phyloP scores from a whole-genome alignment of 169 alveolate genomes.

The Perkinsus chesapeaki region DNA sequence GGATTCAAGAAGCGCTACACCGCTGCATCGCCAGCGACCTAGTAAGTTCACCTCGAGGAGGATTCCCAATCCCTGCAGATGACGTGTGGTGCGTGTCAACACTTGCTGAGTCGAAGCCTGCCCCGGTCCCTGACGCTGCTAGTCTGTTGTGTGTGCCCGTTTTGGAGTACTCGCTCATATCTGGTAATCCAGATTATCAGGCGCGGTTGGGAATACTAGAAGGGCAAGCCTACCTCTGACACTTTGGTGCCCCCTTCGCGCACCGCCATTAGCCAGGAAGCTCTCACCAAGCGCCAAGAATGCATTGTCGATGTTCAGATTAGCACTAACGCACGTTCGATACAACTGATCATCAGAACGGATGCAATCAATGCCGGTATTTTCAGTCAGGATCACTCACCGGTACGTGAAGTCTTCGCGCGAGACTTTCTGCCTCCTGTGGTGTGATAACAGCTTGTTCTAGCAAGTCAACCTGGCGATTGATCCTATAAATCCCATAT shows the following conservation, averaged over 20 bases:
- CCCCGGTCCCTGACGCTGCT: not conserved
- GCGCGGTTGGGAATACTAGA: not conserved
- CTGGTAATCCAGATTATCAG: not conserved
- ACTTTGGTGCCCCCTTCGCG: not conserved
- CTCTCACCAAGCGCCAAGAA: not conserved
- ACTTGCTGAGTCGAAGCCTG: not conserved
- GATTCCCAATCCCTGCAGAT: not conserved
- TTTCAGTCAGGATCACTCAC: not conserved
- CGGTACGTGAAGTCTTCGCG: not conserved
- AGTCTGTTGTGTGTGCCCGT: not conserved
- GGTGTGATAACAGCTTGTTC: not conserved
- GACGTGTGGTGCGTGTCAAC: not conserved
- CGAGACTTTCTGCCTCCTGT: not conserved
- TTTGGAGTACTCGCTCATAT: not conserved
- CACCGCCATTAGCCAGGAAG: not conserved
- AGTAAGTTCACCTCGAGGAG: not conserved
- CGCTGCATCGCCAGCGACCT: not conserved
- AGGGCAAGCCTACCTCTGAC: not conserved
- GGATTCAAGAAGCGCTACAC: not conserved
- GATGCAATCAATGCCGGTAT: not conserved
- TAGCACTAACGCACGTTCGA: constrained; percentile 35
- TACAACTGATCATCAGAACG: constrained; percentile 1
- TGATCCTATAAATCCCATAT: not conserved
- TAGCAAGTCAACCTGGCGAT: not conserved
- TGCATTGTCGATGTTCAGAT: constrained; percentile 27